phyloP scores from a whole-genome alignment of 176 grass and related monocot genomes.

The Triticum urartu region DNA sequence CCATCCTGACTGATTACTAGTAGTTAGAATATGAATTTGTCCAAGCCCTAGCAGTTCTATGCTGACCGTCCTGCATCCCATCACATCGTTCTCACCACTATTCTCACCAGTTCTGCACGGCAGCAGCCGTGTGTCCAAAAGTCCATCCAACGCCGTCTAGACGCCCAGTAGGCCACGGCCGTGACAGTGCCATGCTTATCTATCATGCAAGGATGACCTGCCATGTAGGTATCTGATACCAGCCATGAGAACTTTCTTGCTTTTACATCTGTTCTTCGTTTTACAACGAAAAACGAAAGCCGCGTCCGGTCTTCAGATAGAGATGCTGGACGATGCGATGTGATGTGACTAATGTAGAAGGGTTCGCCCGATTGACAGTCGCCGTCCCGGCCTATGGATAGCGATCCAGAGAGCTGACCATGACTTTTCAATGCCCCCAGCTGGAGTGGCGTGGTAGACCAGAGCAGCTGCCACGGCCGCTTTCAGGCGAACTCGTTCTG shows the following conservation, averaged over 20 bases:
- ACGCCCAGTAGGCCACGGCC: background rate
- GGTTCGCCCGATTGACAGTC: too few relatives aligned
- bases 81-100: background rate
- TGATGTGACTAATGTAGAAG: background rate
- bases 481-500: background rate
- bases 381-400: background rate
- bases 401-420: background rate
- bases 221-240: background rate
- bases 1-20: too few relatives aligned
- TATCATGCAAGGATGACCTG: background rate
- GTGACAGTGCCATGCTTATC: background rate
- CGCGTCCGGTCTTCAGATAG: too few relatives aligned
- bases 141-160: background rate
- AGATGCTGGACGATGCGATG: too few relatives aligned
- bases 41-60: too few relatives aligned
- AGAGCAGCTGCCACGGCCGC: background rate
- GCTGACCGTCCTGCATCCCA: background rate
- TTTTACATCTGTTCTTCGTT: too few relatives aligned
- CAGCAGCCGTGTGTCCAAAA: background rate
- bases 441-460: background rate
- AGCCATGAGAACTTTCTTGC: too few relatives aligned
- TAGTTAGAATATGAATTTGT: too few relatives aligned
- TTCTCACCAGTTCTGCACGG: background rate
- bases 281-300: too few relatives aligned
- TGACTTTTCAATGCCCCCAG: background rate